Base-by-base conservation (phyloP, 176 grass and related monocot genomes). In the Carex myosuroides region DNA sequence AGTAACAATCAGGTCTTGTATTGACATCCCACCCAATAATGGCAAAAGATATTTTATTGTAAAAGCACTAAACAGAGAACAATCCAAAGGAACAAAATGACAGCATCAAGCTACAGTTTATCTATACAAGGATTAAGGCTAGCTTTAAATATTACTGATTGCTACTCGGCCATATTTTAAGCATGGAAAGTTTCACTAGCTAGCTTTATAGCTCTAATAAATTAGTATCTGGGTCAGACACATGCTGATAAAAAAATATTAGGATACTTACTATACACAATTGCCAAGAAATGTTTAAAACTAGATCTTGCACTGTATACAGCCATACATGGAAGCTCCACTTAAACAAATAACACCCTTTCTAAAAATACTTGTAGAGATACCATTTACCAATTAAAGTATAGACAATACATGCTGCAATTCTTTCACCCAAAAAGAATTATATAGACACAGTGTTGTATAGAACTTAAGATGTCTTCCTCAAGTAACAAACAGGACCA, bases 61-160 rank as follows among this genome's bases (percentile, higher is more conserved):
- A 2, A 53, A 53, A 75, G 11, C 9, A 14, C 46, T 26, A 75
- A 75, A 75, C 1, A 26, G 42, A 74, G 70, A 52, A 26, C n/a
- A 74, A 5, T 76, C 21, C 5, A 1, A 16, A 0, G 32, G 65
- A 35, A 26, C 13, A 69, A 35, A 69, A 8, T 41, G 50, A 42
- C 30, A 76, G 9, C 5, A 76, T 1, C 46, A 76, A 21, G 9
- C 6, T 13, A 8, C 72, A 55, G 4, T 75, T 76, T 69, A 69
- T 69, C 66, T 69, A 42, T 41, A 6, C 66, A 70, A 70, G 16
- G 33, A n/a, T 39, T 37, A 68, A n/a, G 33, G 2, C 66, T 29
- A 41, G 66, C 14, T 39, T 70, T 55, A 77, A 56, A 77, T 77
- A 54, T 77, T 77, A 77, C 22, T 77, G 12, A 54, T 76, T 77